phyloP scores from a whole-genome alignment of 768 basidiomycete genomes.

The Pisolithus sp. region DNA sequence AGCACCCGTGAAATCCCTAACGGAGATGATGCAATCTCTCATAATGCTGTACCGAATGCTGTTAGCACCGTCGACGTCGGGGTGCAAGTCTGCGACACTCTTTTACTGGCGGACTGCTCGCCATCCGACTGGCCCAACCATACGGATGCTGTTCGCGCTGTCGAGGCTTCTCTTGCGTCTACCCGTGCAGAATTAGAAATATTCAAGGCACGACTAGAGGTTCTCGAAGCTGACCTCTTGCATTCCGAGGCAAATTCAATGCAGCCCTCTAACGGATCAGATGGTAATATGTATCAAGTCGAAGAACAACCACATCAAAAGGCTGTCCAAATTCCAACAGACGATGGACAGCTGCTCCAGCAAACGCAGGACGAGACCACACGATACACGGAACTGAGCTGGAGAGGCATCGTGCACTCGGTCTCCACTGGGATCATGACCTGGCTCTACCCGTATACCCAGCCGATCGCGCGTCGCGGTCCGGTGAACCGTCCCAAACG shows the following conservation, averaged over 20 bases:
- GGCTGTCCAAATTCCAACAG: background rate
- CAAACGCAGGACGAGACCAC: background rate
- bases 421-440: constrained; percentile 14
- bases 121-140: background rate
- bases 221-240: constrained; percentile 17
- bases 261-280: background rate
- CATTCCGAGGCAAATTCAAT: constrained; percentile 9
- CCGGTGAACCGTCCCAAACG: background rate
- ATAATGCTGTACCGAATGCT: background rate
- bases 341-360: background rate
- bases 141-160: constrained; percentile 9
- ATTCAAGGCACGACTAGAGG: constrained; percentile 23
- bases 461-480: background rate
- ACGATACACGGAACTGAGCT: background rate
- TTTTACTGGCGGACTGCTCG: background rate
- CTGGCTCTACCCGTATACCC: constrained; percentile 21
- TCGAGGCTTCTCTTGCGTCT: constrained; percentile 18
- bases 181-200: constrained; percentile 22
- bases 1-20: background rate
- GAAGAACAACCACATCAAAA: background rate
- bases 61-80: background rate
- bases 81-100: background rate
- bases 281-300: background rate
- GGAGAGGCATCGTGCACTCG: constrained; percentile 8
- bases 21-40: background rate